Percentiles rank a stretch among this genome's conserved stretches.
Conservation (phyloP, 1,284 basidiomycete species). For the Xerocomus cyaneibrunnescens region DNA sequence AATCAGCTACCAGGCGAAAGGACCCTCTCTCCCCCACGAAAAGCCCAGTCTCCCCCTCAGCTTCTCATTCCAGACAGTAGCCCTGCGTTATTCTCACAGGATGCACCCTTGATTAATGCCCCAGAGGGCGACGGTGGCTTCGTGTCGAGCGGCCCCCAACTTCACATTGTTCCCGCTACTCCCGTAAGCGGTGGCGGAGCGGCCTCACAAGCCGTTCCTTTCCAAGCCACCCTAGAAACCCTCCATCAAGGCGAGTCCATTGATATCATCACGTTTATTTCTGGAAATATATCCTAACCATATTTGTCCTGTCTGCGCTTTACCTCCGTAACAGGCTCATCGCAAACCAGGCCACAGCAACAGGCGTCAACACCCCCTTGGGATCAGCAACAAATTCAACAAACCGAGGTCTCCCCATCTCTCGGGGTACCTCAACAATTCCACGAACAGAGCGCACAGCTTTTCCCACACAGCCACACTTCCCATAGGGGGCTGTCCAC, state of each 20-base stretch:
- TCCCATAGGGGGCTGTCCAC: conserved; percentile 37
- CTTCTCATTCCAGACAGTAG: conserved; percentile 60
- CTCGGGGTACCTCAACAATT: conserved; percentile 34
- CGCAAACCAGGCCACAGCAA: conserved; percentile 35
- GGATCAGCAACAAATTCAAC: conserved; percentile 39
- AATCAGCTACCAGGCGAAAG: conserved; percentile 50
- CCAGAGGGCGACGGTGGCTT: conserved; percentile 60
- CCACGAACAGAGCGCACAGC: conserved; percentile 34
- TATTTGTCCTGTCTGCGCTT: conserved; percentile 23
- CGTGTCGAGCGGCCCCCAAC: conserved; percentile 50
- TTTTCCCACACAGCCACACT: conserved; percentile 35
- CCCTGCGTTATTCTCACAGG: conserved; percentile 30
- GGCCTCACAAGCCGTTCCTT: conserved; percentile 46
- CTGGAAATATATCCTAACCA: conserved; percentile 33
- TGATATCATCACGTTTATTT: conserved; percentile 33
- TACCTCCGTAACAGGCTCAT: conserved; percentile 32
- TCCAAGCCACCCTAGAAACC: conserved; percentile 47
- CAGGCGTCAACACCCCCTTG: conserved; percentile 35
- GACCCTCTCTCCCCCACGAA: conserved; percentile 44
- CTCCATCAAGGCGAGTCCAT: conserved; percentile 51
- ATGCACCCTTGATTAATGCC: conserved; percentile 62
- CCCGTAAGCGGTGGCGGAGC: conserved; percentile 64
- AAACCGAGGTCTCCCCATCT: conserved; percentile 31
- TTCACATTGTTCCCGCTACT: conserved; percentile 80
- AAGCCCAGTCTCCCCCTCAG: conserved; percentile 67